phyloP scores from a whole-genome alignment of 768 basidiomycete genomes.

The Naganishia friedmannii region DNA sequence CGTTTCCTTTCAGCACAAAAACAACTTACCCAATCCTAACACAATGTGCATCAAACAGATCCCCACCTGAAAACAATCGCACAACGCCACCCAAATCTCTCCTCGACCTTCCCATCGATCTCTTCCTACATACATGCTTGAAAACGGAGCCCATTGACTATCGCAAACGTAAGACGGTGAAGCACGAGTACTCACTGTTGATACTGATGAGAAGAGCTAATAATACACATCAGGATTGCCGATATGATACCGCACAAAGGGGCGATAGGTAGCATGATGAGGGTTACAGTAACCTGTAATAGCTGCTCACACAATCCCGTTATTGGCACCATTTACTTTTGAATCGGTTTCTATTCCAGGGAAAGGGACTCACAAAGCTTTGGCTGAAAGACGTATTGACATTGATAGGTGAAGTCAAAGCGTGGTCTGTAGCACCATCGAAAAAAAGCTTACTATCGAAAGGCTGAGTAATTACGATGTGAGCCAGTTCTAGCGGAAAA shows the following conservation, averaged over 20 bases:
- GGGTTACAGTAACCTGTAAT: background rate
- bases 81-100: background rate
- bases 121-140: conserved; percentile 7
- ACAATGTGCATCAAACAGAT: conserved; percentile 10
- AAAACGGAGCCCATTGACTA: no score
- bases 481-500: background rate
- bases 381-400: background rate
- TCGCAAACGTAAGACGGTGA: background rate
- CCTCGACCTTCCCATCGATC: conserved; percentile 12
- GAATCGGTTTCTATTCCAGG: no score
- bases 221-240: background rate
- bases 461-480: background rate
- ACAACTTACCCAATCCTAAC: background rate
- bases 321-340: no score
- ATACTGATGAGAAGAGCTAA: conserved; percentile 4
- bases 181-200: conserved; percentile 5
- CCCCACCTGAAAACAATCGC: conserved; percentile 2
- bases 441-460: conserved; percentile 3
- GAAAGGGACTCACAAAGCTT: background rate
- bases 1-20: no score
- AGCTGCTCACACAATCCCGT: background rate
- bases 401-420: background rate
- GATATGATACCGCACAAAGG: conserved; percentile 5
- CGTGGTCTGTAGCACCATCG: no score
- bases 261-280: conserved; percentile 16